Evolutionary conservation across 2,329 filamentous ascomycete species (phyloP), one percentile per base, ranked within the genome.

Genomic region (Cercospora nicotianae): DNA sequence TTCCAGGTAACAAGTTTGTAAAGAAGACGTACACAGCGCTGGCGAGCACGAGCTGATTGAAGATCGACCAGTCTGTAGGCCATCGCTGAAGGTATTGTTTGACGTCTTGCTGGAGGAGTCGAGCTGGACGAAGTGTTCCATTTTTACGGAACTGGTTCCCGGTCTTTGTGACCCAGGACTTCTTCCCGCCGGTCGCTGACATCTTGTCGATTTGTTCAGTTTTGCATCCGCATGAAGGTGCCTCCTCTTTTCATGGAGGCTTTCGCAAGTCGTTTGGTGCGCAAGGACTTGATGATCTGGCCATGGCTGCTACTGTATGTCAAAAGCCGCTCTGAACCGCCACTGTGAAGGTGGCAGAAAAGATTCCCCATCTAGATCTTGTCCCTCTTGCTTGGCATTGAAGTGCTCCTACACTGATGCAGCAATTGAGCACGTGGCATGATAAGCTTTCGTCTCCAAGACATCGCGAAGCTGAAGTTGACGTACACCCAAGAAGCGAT

Each of bases 21-120:
- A 90, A 90, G 80, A 89, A 90, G 68, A 90, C 83, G 77, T 89
- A 89, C 31, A 90, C 83, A 1, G 87, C 85, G 73, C 87, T 89
- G 26, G 88, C 87, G 63, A 90, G 78, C 6, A 90, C 80, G 45
- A 89, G 79, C 73, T 90, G 88, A 73, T 90, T 90, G 77, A 90
- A 90, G 23, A 84, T 69, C 5, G 68, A 75, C 77, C 77, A 79
- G 66, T 79, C 78, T 28, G 75, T 76, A 3, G 71, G 65, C 55
- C 77, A 79, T n/a, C 78, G 72, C 30, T 64, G 65, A 2, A 71
- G 60, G 26, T 77, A 66, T 67, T 79, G 77, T 18, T 55, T 61
- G 68, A 72, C 62, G 64, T 80, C 78, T 67, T 78, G 73, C 16
- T 65, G 61, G 8, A 80, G 71, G 13, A 80, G 72, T 42, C 77